Evolutionary conservation across 305 asterid species (phyloP).

Genomic region (Fraxinus paxiana): DNA sequence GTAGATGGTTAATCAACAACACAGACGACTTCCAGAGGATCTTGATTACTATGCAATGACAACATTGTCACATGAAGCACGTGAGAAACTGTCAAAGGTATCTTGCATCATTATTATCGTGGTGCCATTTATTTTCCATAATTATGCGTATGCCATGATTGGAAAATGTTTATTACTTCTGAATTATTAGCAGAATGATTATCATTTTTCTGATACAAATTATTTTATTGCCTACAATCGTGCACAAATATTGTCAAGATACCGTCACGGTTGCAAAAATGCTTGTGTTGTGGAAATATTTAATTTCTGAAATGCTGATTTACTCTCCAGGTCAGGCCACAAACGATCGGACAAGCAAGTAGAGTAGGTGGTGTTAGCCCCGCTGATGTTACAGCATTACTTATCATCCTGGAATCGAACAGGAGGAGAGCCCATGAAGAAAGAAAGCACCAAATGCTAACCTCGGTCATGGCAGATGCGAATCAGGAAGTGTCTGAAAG

Average conservation of each 20-base stretch:
- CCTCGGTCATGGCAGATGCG: slow-evolving; percentile 27
- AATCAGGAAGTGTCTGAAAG: slow-evolving; percentile 27
- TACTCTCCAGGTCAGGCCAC: slow-evolving; percentile 74
- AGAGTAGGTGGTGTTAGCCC: slow-evolving; percentile 99
- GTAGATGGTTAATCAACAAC: slow-evolving; percentile 87
- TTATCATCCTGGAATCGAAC: slow-evolving; percentile 81
- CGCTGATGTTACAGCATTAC: slow-evolving; percentile 92
- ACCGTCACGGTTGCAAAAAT: background rate
- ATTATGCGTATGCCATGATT: background rate
- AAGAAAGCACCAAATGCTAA: slow-evolving; percentile 32
- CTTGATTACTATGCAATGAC: slow-evolving; percentile 75
- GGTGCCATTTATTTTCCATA: background rate
- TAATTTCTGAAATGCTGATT: background rate
- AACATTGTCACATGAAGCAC: slow-evolving; percentile 84
- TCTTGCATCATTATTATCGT: background rate
- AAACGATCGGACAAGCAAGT: slow-evolving; percentile 95
- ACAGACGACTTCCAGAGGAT: slow-evolving; percentile 67
- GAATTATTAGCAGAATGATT: background rate
- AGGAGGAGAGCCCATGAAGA: slow-evolving; percentile 61
- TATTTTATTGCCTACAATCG: background rate
- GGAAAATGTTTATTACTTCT: background rate
- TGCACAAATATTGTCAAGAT: background rate
- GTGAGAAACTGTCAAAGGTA: slow-evolving; percentile 96
- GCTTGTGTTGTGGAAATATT: background rate
- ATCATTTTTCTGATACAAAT: background rate